phyloP scores from a whole-genome alignment of 306 rosid genomes.

The Styphnolobium japonicum region DNA sequence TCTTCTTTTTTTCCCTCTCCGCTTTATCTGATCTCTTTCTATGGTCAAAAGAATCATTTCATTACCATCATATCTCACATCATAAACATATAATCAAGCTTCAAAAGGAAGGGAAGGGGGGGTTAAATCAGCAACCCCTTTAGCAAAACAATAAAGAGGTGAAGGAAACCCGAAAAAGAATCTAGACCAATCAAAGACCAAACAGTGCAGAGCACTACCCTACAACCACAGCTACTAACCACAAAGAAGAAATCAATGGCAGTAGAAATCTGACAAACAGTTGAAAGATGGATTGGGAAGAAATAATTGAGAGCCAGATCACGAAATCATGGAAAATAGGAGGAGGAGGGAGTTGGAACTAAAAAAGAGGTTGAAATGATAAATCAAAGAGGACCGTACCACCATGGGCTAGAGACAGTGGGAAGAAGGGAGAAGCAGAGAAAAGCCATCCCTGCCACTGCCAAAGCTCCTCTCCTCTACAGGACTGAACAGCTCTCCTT shows the following conservation, averaged over 20 bases:
- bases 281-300: slow-evolving; percentile 21
- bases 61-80: slow-evolving; percentile 51
- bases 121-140: slow-evolving; percentile 38
- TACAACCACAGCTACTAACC: background rate
- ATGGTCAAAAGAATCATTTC: slow-evolving; percentile 54
- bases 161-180: slow-evolving; percentile 23
- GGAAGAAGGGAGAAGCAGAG: background rate
- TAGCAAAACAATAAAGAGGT: slow-evolving; percentile 29
- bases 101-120: too few species aligned
- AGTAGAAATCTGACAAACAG: slow-evolving; percentile 24
- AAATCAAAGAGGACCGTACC: slow-evolving; percentile 45
- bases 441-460: slow-evolving; percentile 45
- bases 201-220: slow-evolving; percentile 36
- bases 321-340: too few species aligned
- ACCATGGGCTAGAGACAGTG: slow-evolving; percentile 9
- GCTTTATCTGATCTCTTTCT: slow-evolving; percentile 50
- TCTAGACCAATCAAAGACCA: slow-evolving; percentile 36
- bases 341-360: background rate
- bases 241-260: slow-evolving; percentile 17
- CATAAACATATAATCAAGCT: slow-evolving; percentile 53
- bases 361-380: slow-evolving; percentile 5
- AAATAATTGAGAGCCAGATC: slow-evolving; percentile 33
- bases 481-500: slow-evolving; percentile 41
- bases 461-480: slow-evolving; percentile 17
- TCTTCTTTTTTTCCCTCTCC: slow-evolving; percentile 18